phyloP scores from a whole-genome alignment of 2,329 filamentous ascomycete species.

The Colletotrichum eremochloae region DNA sequence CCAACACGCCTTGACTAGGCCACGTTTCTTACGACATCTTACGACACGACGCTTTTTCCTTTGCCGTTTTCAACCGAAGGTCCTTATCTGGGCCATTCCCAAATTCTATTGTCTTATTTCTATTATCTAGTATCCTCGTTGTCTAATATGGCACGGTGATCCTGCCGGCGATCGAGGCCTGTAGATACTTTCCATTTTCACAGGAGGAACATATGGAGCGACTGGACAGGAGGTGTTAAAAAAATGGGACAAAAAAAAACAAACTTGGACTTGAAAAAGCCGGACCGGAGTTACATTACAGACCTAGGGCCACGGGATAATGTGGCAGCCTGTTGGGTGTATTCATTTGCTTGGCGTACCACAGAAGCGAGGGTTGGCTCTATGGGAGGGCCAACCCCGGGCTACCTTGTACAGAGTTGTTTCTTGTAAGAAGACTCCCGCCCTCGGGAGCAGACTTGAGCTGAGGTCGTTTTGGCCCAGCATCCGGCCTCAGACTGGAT shows the following conservation, averaged over 20 bases:
- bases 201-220: slow-evolving; percentile 28
- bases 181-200: slow-evolving; percentile 29
- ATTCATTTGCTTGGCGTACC: slow-evolving; percentile 32
- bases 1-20: slow-evolving; percentile 31
- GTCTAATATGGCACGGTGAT: slow-evolving; percentile 26
- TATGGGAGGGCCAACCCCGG: slow-evolving; percentile 23
- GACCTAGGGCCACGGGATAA: slow-evolving; percentile 31
- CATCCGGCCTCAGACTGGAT: slow-evolving; percentile 18
- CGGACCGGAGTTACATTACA: slow-evolving; percentile 36
- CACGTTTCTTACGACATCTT: slow-evolving; percentile 38
- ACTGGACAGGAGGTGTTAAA: slow-evolving; percentile 23
- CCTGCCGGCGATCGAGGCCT: slow-evolving; percentile 19
- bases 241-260: slow-evolving; percentile 34
- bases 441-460: slow-evolving; percentile 1
- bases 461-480: slow-evolving; percentile 21
- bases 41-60: slow-evolving; percentile 13
- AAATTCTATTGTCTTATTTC: slow-evolving; percentile 36
- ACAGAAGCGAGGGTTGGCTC: slow-evolving; percentile 24
- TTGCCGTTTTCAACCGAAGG: slow-evolving; percentile 15
- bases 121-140: slow-evolving; percentile 35
- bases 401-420: slow-evolving; percentile 36
- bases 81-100: slow-evolving; percentile 1
- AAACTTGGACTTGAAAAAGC: slow-evolving; percentile 33
- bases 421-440: slow-evolving; percentile 8
- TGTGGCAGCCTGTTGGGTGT: slow-evolving; percentile 35